Evolutionary conservation across 495 filamentous ascomycete genomes (phyloP).

Genomic region (Entonaema liquescens): DNA sequence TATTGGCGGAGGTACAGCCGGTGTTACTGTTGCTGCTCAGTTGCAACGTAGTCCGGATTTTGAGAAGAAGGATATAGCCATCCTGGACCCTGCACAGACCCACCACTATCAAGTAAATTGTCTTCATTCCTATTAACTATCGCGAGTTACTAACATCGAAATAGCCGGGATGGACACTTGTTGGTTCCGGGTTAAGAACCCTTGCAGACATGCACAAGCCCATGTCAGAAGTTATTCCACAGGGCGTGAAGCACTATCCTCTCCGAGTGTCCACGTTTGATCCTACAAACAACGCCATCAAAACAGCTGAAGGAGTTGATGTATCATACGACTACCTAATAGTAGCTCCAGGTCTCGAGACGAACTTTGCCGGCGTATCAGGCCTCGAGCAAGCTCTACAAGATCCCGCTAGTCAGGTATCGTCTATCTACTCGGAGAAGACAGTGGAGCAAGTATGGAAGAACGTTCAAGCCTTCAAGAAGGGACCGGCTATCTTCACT

Average conservation of each 20-base stretch:
- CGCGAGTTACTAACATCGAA: not conserved
- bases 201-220: constrained; percentile 63
- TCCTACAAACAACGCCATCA: constrained; percentile 67
- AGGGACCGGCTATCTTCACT: constrained; percentile 72
- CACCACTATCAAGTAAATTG: constrained; percentile 66
- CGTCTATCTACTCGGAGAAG: constrained; percentile 72
- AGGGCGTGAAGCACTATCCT: constrained; percentile 70
- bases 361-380: constrained; percentile 64
- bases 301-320: constrained; percentile 64
- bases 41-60: constrained; percentile 65
- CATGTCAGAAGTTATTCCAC: constrained; percentile 61
- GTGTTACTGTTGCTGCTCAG: constrained; percentile 69
- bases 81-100: constrained; percentile 69
- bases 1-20: constrained; percentile 70
- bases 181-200: constrained; percentile 70
- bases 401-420: constrained; percentile 64
- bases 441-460: constrained; percentile 65
- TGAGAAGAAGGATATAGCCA: constrained; percentile 68
- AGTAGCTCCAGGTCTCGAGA: constrained; percentile 68
- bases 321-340: constrained; percentile 71
- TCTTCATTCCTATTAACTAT: not conserved
- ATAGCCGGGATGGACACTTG: constrained; percentile 74
- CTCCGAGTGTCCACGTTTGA: constrained; percentile 60
- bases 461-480: constrained; percentile 62
- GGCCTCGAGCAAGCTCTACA: constrained; percentile 68